These are phyloP conservation scores for Mucor circinelloides DNA, from an alignment of 371 early-diverging fungal genomes.

Conservation along the genomic window DNA sequence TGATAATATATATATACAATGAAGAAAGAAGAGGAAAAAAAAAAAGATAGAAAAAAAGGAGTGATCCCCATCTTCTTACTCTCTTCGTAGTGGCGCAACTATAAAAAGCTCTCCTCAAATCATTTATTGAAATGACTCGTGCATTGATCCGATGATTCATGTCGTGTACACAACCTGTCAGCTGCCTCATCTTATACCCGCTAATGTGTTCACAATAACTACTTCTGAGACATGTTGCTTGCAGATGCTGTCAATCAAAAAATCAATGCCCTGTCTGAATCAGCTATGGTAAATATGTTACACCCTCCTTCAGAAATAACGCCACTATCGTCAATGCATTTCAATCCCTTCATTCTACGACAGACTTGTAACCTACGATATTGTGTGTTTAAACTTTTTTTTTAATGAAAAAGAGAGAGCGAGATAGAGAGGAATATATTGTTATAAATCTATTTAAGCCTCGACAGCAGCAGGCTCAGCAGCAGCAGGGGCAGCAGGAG, in stretches of 20 bases:
- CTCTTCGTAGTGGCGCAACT: not conserved
- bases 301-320: too few relatives aligned
- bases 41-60: conserved; percentile 9
- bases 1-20: not conserved
- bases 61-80: not conserved
- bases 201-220: too few relatives aligned
- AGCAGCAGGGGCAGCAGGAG: conserved; percentile 40
- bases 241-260: too few relatives aligned
- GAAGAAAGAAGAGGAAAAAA: conserved; percentile 2
- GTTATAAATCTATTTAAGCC: conserved; percentile 9
- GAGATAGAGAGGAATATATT: not conserved
- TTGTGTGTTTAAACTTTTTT: not conserved
- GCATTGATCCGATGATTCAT: not conserved
- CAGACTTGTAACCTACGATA: too few relatives aligned
- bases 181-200: not conserved
- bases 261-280: too few relatives aligned
- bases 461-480: conserved; percentile 15
- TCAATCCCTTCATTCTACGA: too few relatives aligned
- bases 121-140: conserved; percentile 3
- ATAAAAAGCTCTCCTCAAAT: conserved; percentile 2
- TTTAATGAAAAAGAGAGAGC: not conserved
- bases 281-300: too few relatives aligned
- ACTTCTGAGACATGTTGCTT: not conserved
- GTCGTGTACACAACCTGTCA: not conserved
- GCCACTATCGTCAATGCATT: not conserved